Evolutionary conservation across 176 grass and related monocot genomes (phyloP).

Genomic region (Musa troglodytarum): DNA sequence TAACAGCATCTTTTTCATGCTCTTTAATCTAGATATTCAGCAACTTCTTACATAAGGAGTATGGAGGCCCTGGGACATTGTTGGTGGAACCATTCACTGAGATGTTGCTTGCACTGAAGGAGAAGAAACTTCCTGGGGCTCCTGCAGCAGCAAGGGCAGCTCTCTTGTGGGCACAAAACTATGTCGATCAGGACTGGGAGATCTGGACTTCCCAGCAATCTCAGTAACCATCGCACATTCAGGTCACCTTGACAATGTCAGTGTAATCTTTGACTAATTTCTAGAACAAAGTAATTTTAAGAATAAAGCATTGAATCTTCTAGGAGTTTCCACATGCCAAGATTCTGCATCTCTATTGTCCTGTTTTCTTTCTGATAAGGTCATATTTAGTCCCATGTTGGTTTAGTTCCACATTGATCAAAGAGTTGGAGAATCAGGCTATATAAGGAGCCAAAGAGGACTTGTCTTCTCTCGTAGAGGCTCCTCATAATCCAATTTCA

Average conservation of each 20-base stretch:
- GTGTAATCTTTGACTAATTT: background rate
- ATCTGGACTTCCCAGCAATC: constrained; percentile 36
- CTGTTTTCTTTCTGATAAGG: too few relatives aligned
- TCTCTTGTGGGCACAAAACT: constrained; percentile 73
- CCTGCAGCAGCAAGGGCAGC: constrained; percentile 62
- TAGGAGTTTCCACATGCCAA: background rate
- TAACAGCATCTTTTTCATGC: background rate
- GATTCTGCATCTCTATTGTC: too few relatives aligned
- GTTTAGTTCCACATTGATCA: background rate
- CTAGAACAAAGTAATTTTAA: background rate
- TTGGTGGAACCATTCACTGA: constrained; percentile 82
- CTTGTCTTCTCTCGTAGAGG: background rate
- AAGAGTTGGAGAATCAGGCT: background rate
- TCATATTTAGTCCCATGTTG: background rate
- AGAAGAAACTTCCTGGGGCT: constrained; percentile 55
- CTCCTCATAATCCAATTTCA: background rate
- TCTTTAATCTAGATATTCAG: constrained; percentile 40
- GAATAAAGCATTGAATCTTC: background rate
- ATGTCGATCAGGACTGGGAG: constrained; percentile 88
- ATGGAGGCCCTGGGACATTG: constrained; percentile 73
- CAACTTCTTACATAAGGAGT: constrained; percentile 50
- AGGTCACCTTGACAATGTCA: background rate
- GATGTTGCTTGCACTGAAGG: constrained; percentile 56
- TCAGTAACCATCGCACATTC: background rate
- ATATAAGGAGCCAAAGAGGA: background rate